Conservation (phyloP, 331 rosid species). For the Pyrus hybrid region DNA sequence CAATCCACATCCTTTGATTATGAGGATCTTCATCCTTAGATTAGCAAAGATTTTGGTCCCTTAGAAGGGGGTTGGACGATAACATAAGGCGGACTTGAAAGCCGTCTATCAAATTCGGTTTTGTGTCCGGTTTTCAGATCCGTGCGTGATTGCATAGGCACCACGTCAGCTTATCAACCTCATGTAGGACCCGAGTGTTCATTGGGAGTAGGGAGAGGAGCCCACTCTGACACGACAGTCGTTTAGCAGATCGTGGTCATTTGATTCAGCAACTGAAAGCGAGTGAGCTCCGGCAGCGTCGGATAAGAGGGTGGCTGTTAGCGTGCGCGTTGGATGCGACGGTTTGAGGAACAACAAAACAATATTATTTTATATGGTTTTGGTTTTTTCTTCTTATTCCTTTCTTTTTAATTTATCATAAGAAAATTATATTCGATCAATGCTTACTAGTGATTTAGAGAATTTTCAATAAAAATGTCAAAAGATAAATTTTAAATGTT, state of each 20-base stretch:
- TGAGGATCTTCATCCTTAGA: too few relatives aligned
- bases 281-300: not conserved
- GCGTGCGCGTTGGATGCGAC: not conserved
- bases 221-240: slow-evolving; percentile 1
- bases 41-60: too few relatives aligned
- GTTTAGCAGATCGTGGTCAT: not conserved
- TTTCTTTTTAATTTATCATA: too few relatives aligned
- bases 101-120: not conserved
- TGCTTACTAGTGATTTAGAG: too few relatives aligned
- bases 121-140: slow-evolving; percentile 15
- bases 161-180: slow-evolving; percentile 7
- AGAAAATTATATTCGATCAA: too few relatives aligned
- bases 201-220: not conserved
- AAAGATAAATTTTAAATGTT: too few relatives aligned
- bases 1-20: too few relatives aligned
- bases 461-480: too few relatives aligned
- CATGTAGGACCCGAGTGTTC: slow-evolving; percentile 1
- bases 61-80: not conserved
- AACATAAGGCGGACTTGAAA: slow-evolving; percentile 20
- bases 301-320: not conserved
- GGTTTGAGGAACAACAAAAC: not conserved
- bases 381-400: too few relatives aligned
- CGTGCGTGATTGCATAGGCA: slow-evolving; percentile 4
- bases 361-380: not conserved
- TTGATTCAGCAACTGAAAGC: not conserved